phyloP scores from a whole-genome alignment of 495 filamentous ascomycete genomes.

The Penicilliopsis zonata region DNA sequence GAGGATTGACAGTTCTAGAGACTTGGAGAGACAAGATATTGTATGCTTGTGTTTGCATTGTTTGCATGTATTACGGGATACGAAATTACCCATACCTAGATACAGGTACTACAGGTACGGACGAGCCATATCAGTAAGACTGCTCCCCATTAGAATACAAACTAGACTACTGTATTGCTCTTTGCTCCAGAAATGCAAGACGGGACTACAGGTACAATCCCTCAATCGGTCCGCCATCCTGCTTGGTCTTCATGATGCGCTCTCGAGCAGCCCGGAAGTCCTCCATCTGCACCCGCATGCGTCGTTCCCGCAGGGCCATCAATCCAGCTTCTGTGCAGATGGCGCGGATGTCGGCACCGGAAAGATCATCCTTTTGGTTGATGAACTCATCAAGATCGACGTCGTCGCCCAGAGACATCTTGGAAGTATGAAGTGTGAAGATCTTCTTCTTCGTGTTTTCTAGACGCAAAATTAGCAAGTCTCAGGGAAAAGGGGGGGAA shows the following conservation, averaged over 20 bases:
- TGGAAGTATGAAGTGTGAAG: conserved; percentile 96
- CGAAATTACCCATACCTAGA: no score
- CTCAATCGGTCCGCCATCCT: conserved; percentile 86
- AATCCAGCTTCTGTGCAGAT: conserved; percentile 97
- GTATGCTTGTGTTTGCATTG: conserved; percentile 19
- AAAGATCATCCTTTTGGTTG: conserved; percentile 94
- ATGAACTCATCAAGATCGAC: conserved; percentile 99
- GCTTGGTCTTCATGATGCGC: conserved; percentile 96
- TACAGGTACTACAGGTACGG: no score
- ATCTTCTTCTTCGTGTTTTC: conserved; percentile 99
- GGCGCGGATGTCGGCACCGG: conserved; percentile 95
- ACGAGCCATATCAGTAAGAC: no score
- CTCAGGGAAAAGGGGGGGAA: not conserved
- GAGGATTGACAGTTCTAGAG: no score
- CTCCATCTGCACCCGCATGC: conserved; percentile 98
- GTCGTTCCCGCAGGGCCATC: conserved; percentile 86
- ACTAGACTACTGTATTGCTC: no score
- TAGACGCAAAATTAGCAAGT: conserved; percentile 25
- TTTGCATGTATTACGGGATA: conserved; percentile 16
- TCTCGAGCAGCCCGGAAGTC: conserved; percentile 91
- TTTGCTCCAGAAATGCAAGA: no score
- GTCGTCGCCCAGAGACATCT: conserved; percentile 93
- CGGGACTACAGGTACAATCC: conserved; percentile 93
- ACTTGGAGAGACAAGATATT: no score
- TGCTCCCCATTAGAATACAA: no score